Evolutionary conservation across 2,329 filamentous ascomycete species (phyloP), one percentile per base, ranked within the genome.

Genomic region (Colletotrichum acutatum): DNA sequence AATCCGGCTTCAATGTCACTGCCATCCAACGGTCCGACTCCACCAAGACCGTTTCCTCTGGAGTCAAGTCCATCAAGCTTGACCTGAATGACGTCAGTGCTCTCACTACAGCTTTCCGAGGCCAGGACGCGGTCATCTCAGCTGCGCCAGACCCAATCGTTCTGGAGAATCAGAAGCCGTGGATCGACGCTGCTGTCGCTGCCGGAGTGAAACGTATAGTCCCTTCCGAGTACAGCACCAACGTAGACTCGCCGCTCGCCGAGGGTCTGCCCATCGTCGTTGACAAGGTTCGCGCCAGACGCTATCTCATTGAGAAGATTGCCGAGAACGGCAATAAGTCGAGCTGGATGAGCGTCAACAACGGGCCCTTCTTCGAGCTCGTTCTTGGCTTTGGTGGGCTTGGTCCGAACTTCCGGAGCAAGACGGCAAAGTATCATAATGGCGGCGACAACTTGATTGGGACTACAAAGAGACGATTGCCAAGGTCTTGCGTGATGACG

Each of bases 71-170:
- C n/a, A 72, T 79, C 4, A 78, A 83, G 26, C 79, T 83, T 32
- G 84, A 84, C 76, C 81, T 82, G 60, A 64, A 59, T 24, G 66
- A 68, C 7, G 78, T 85, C 3, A 78, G 84, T 0, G 86, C 86
- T 19, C 84, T 93, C n/a, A 84, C 80, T 0, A 74, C 82, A 0
- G 88, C 87, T 0, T 85, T 93, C 57, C 75, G 84, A 59, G 89
- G 86, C 57, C 86, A 90, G 69, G 90, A 92, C 72, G 90, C 86
- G 0, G 83, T 92, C 19, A 79, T 90, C 32, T 85, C 84, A 16
- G 80, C 85, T 1, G 81, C 89, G 22, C 84, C 82, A 19, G 77
- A 87, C 7, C 54, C 74, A 9, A 70, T 68, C 14, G 62, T 76
- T 5, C 30, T 71, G 1, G 86, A 89, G 70, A 79, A 80, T 19